Evolutionary conservation across 345 rosid genomes (phyloP).

Genomic region (Populus tremula): DNA sequence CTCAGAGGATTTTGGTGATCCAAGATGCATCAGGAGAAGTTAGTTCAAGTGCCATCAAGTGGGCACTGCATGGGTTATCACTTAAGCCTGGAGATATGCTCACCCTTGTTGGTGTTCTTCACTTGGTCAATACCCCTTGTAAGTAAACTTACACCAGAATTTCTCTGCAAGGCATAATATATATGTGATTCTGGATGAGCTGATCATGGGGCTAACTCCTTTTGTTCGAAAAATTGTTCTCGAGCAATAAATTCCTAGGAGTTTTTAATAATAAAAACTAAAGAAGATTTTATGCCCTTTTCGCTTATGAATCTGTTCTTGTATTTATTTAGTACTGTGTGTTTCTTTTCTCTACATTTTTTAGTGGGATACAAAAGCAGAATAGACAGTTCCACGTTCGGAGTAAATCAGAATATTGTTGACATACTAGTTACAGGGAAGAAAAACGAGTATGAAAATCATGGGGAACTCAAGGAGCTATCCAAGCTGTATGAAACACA

Average conservation of each 20-base stretch:
- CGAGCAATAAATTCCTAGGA: background rate
- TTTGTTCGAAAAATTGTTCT: background rate
- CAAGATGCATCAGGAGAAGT: conserved; percentile 40
- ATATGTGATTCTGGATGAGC: background rate
- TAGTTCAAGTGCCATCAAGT: conserved; percentile 24
- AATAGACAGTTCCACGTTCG: conserved; percentile 18
- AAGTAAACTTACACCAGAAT: conserved; percentile 7
- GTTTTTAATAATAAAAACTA: too few species aligned
- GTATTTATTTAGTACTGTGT: background rate
- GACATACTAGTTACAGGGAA: conserved; percentile 17
- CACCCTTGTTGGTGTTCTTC: conserved; percentile 35
- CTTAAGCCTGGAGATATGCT: conserved; percentile 42
- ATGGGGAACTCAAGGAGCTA: conserved; percentile 25
- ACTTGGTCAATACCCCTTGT: conserved; percentile 16
- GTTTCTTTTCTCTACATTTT: background rate
- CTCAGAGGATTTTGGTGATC: conserved; percentile 43
- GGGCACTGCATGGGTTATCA: conserved; percentile 38
- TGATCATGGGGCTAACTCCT: background rate
- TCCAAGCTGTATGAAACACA: conserved; percentile 21
- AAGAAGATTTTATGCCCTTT: background rate
- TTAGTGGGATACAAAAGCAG: conserved; percentile 28
- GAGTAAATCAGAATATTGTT: conserved; percentile 13
- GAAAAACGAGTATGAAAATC: conserved; percentile 29
- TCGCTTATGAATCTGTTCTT: background rate
- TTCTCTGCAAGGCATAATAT: background rate